Evolutionary conservation across 805 yeast species (phyloP), one percentile per base, ranked within the genome.

Genomic region (Saturnispora galanensis): DNA sequence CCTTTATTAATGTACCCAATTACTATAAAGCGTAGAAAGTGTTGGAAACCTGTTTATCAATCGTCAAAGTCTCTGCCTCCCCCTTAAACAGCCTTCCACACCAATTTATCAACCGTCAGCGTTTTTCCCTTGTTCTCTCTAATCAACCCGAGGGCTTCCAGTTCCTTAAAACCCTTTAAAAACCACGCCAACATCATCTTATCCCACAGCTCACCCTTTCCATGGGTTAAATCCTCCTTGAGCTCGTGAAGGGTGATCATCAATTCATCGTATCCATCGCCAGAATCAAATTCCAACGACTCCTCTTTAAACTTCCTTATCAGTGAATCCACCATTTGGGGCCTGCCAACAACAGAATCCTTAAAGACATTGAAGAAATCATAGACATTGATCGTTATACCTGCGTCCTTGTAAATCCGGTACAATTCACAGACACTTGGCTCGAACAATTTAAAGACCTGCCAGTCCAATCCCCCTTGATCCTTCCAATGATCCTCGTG

Each of bases 361-460:
- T 57, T 56, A 52, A 57, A 65, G n/a, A 60, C 66, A 30, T 51
- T 51, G 48, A 59, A 64, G 42, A 65, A 62, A 45, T 64, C 67
- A 45, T 54, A 63, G 18, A 64, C 52, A 43, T 64, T 64, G 33
- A 63, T 71, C 29, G 70, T 64, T 3, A 79, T 68, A 18, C 84
- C 83, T 0, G 96, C 89, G 53, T 88, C 96, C 47, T 93, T 74
- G 58, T 81, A 82, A 12, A 85, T 67, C 39, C 76, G 73, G 62
- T 76, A 88, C 44, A 88, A 58, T 40, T 73, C 75, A 29, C 75
- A 65, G 6, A 79, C 45, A 4, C 57, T 53, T 1, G 88, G 88
- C 16, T 71, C 75, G 38, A 73, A 52, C 1, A 59, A 38, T 38
- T 62, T 56, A 50, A 64, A 64, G 18, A 74, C 49, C 33, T 56